Conservation (phyloP, 441 rosid genomes). For the Populus hybrid region DNA sequence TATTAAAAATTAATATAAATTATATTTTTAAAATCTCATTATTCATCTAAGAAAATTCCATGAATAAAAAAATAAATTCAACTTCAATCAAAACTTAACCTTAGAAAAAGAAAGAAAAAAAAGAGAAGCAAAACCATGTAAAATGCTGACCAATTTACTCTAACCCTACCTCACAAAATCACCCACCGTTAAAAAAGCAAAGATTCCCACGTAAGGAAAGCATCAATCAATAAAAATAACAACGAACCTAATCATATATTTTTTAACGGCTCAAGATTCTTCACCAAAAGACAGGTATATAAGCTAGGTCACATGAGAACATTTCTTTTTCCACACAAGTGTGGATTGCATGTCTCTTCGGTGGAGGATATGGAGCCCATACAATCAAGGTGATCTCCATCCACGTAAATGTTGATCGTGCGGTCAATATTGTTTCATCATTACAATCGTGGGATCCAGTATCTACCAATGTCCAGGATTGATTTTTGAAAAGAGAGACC, state of each 20-base stretch:
- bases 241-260: not conserved
- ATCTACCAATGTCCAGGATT: not conserved
- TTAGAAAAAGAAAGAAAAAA: no score
- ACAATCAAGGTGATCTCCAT: not conserved
- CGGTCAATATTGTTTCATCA: not conserved
- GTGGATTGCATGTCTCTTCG: not conserved
- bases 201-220: slow-evolving; percentile 4
- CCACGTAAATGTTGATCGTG: not conserved
- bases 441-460: not conserved
- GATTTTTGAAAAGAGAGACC: not conserved
- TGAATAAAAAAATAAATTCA: no score
- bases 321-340: not conserved
- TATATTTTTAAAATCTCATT: no score
- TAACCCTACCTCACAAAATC: not conserved
- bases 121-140: no score
- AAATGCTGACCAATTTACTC: not conserved
- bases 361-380: not conserved
- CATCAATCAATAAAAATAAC: not conserved
- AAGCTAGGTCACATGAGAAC: not conserved
- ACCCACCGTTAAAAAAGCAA: slow-evolving; percentile 13
- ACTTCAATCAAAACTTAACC: not conserved
- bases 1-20: no score
- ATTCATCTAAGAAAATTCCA: no score
- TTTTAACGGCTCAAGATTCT: slow-evolving; percentile 17
- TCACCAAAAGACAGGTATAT: not conserved